Percentiles rank a stretch among this genome's conserved stretches.
phyloP scores from a whole-genome alignment of 148 eudicot genomes.

The Simmondsia chinensis region DNA sequence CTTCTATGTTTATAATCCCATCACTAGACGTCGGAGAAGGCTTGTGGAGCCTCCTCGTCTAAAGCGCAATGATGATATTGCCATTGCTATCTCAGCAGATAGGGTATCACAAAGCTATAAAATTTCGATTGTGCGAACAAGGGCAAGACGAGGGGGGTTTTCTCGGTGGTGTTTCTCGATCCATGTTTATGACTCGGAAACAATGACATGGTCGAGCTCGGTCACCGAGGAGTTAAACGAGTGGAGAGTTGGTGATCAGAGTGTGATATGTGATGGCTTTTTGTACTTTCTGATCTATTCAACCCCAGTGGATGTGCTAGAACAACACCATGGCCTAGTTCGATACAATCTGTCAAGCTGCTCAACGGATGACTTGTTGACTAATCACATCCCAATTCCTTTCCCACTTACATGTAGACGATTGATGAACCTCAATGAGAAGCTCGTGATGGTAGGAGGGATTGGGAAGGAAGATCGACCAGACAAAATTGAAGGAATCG shows the following conservation, averaged over 20 bases:
- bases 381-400: constrained; percentile 48
- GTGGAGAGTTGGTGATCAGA: constrained; percentile 87
- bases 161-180: constrained; percentile 76
- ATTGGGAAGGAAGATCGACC: constrained; percentile 74
- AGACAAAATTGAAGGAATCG: constrained; percentile 85
- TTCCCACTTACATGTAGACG: constrained; percentile 89
- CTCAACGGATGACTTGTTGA: constrained; percentile 30
- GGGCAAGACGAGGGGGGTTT: constrained; percentile 61
- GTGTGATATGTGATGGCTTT: constrained; percentile 62
- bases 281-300: constrained; percentile 76
- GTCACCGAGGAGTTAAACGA: constrained; percentile 50
- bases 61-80: constrained; percentile 52
- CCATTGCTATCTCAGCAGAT: constrained; percentile 62
- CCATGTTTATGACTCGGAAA: constrained; percentile 54
- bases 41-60: constrained; percentile 52
- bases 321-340: constrained; percentile 62
- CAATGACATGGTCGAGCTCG: constrained; percentile 49
- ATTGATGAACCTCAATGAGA: constrained; percentile 78
- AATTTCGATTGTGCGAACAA: constrained; percentile 66
- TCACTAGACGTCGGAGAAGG: constrained; percentile 33
- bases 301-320: constrained; percentile 42
- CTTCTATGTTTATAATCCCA: constrained; percentile 67
- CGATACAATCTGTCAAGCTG: constrained; percentile 37
- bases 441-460: constrained; percentile 89
- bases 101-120: constrained; percentile 33